Evolutionary conservation across 345 rosid species (phyloP), one percentile per base, ranked within the genome.

Genomic region (Orychophragmus violaceus): DNA sequence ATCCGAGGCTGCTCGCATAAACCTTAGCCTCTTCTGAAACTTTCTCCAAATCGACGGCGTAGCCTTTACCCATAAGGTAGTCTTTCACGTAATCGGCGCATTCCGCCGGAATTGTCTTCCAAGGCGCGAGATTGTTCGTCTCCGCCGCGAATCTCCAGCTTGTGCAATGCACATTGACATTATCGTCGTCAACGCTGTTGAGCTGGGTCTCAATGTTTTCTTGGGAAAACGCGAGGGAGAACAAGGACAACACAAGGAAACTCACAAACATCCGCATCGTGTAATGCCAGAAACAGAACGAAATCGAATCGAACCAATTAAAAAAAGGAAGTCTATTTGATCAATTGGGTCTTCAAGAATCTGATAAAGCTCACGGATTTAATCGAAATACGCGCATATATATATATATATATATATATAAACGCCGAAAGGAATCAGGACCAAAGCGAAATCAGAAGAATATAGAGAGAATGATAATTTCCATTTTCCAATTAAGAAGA

Each of bases 141-240:
- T 91, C 96, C 65, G 62, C 96, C 1, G 85, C 77, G 63, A 88
- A 80, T 57, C 98, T 84, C 98, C 98, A 91, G 80, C 91, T 91
- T 8, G 82, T 81, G 67, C 97, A 91, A 53, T 63, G 83, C 11
- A 84, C 53, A 33, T 59, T 56, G 35, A 80, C 37, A 30, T 80
- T 81, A 4, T 64, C 29, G 28, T 81, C 82, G 6, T 71, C 78
- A 29, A 69, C 46, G 58, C 65, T 67, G 14, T 66, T 64, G 51
- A 64, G 66, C 50, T 68, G 82, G 27, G 74, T 62, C 45, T 76
- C 80, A 24, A 66, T 51, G 27, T 55, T 42, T 5, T 82, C 87
- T 4, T 80, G 24, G 9, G 80, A 75, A 54, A 74, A 71, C 44
- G 70, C 78, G 23, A 75, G 67, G 4, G 81, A 59, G 1, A 79